These are phyloP conservation scores for Cyclotella distinguenda DNA, from an alignment of 108 stramenopile species.

Conservation along the genomic window DNA sequence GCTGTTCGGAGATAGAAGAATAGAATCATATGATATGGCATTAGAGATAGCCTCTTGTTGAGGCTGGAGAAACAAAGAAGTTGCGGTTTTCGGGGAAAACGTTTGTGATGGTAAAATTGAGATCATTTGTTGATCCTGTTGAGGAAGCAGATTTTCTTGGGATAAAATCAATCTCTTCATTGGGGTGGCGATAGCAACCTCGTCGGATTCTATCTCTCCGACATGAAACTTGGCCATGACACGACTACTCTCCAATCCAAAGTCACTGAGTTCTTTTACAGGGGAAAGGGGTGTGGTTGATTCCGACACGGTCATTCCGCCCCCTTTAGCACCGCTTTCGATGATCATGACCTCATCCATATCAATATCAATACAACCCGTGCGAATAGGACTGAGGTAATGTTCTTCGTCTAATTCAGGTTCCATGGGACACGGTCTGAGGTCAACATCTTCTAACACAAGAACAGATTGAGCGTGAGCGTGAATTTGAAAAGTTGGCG, in stretches of 20 bases:
- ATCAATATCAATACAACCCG: conserved; percentile 37
- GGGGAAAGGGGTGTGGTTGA: not conserved
- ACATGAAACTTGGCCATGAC: conserved; percentile 26
- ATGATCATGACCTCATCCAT: conserved; percentile 5
- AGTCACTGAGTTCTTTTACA: conserved; percentile 10
- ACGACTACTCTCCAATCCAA: conserved; percentile 19
- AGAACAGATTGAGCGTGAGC: conserved; percentile 11
- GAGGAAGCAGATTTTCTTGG: not conserved
- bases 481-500: conserved; percentile 5
- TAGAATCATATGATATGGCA: not conserved
- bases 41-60: not conserved
- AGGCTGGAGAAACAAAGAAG: not conserved
- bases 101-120: not conserved
- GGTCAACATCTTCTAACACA: conserved; percentile 28
- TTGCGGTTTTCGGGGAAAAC: not conserved
- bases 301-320: too few species aligned
- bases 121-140: not conserved
- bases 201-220: conserved; percentile 3
- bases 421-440: conserved; percentile 29
- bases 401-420: conserved; percentile 39
- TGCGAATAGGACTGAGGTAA: conserved; percentile 11
- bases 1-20: not conserved
- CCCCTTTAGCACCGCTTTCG: not conserved
- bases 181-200: conserved; percentile 9
- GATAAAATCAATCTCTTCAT: not conserved